Conservation (phyloP, 2,329 filamentous ascomycete genomes). For the Aspergillus sp. region DNA sequence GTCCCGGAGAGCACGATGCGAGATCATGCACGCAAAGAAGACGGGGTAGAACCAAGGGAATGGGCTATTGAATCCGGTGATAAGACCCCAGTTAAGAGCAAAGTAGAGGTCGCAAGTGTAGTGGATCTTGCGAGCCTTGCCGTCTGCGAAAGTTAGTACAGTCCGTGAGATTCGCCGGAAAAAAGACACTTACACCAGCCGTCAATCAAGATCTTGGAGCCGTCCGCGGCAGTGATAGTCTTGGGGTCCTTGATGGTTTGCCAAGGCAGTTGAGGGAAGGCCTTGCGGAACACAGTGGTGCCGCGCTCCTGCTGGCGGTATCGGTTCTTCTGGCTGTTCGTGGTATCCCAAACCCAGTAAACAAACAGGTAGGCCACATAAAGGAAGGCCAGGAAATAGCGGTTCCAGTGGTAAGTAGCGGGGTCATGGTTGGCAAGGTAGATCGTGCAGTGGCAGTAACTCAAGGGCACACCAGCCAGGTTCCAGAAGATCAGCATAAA, state of each 20-base stretch:
- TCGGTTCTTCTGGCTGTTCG: constrained; percentile 90
- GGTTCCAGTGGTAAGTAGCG: constrained; percentile 73
- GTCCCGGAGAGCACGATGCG: constrained; percentile 73
- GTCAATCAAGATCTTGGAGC: constrained; percentile 76
- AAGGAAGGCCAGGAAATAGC: constrained; percentile 62
- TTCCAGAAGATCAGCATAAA: constrained; percentile 99
- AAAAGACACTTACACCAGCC: constrained; percentile 69
- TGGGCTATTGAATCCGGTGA: constrained; percentile 75
- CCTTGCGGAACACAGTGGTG: constrained; percentile 65
- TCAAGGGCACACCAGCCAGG: constrained; percentile 83
- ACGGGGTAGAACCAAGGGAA: constrained; percentile 89
- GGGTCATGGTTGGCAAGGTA: constrained; percentile 84
- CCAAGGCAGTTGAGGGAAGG: constrained; percentile 91
- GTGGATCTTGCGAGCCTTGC: constrained; percentile 74
- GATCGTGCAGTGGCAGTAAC: constrained; percentile 90
- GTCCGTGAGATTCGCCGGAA: background rate
- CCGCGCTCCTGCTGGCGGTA: constrained; percentile 81
- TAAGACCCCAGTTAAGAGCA: constrained; percentile 73
- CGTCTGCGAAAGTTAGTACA: constrained; percentile 47
- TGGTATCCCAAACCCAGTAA: constrained; percentile 91
- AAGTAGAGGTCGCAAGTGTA: constrained; percentile 81
- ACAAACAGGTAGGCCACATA: constrained; percentile 74
- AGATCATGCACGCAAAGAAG: constrained; percentile 79
- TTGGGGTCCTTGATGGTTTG: constrained; percentile 78
- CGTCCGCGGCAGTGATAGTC: constrained; percentile 69